phyloP scores from a whole-genome alignment of 2,329 filamentous ascomycete genomes.

The Aspergillus novofumigatus region DNA sequence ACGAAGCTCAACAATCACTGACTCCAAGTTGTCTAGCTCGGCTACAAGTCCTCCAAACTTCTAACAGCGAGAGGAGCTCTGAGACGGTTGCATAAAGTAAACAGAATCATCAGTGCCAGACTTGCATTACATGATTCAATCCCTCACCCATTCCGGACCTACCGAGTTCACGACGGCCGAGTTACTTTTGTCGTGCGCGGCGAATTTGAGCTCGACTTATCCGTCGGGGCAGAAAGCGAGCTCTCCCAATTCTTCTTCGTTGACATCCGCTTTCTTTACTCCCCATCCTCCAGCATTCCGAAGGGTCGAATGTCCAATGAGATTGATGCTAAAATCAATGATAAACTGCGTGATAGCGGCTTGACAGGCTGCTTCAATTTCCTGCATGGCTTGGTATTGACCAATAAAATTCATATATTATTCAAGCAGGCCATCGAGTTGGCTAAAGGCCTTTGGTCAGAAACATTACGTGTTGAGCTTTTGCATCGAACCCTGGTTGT shows the following conservation, averaged over 20 bases:
- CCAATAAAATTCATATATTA: slow-evolving; percentile 82
- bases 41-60: slow-evolving; percentile 70
- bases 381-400: slow-evolving; percentile 81
- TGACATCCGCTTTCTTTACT: slow-evolving; percentile 80
- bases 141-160: slow-evolving; percentile 72
- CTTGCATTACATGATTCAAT: slow-evolving; percentile 82
- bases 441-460: slow-evolving; percentile 68
- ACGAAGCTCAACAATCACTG: slow-evolving; percentile 7
- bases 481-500: slow-evolving; percentile 78
- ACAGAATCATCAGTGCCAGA: slow-evolving; percentile 76
- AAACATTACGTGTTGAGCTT: slow-evolving; percentile 70
- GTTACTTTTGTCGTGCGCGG: slow-evolving; percentile 78
- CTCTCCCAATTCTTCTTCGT: slow-evolving; percentile 89
- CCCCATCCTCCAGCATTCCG: slow-evolving; percentile 63
- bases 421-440: slow-evolving; percentile 72
- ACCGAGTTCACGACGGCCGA: slow-evolving; percentile 76
- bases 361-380: slow-evolving; percentile 78
- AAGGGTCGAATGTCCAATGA: slow-evolving; percentile 58
- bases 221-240: slow-evolving; percentile 80
- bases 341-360: slow-evolving; percentile 64
- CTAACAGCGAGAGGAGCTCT: slow-evolving; percentile 69
- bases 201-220: slow-evolving; percentile 92
- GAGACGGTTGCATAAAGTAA: slow-evolving; percentile 72
- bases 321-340: slow-evolving; percentile 70
- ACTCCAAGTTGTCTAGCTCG: slow-evolving; percentile 49